Evolutionary conservation across 2,329 filamentous ascomycete species (phyloP).

Genomic region (Rhynchosporium secalis): DNA sequence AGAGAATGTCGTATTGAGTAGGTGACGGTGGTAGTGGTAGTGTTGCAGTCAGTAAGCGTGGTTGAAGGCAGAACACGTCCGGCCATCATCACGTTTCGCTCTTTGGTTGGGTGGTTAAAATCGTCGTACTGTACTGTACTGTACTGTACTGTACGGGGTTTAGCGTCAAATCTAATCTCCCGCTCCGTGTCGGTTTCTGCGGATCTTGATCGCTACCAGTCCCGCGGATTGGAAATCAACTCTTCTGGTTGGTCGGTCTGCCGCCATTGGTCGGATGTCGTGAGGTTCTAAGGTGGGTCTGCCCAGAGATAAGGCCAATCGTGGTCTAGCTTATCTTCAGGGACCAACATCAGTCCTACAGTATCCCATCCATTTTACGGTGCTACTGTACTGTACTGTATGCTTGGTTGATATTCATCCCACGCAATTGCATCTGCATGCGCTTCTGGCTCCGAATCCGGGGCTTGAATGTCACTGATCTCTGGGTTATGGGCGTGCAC

Average conservation of each 20-base stretch:
- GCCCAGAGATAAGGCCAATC: slow-evolving; percentile 11
- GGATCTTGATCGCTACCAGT: background rate
- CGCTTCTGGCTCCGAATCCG: slow-evolving; percentile 3
- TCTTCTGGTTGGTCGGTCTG: background rate
- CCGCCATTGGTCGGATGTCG: background rate
- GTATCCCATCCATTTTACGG: background rate
- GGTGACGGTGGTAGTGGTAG: background rate
- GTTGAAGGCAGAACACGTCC: background rate
- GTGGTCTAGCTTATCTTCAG: background rate
- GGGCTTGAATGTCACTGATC: background rate
- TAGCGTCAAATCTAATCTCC: slow-evolving; percentile 9
- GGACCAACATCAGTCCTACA: background rate
- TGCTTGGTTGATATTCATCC: background rate
- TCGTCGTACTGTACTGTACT: too few relatives aligned
- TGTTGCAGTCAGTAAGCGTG: background rate
- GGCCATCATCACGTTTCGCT: background rate
- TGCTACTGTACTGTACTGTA: background rate
- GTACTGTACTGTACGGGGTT: too few relatives aligned
- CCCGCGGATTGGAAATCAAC: slow-evolving; percentile 1
- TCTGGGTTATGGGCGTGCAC: background rate
- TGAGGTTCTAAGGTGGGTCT: background rate
- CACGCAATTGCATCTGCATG: background rate
- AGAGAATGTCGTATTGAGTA: background rate
- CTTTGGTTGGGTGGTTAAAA: background rate
- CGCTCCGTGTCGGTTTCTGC: background rate